phyloP scores from a whole-genome alignment of 768 basidiomycete genomes.

The Hypholoma sublateritium region DNA sequence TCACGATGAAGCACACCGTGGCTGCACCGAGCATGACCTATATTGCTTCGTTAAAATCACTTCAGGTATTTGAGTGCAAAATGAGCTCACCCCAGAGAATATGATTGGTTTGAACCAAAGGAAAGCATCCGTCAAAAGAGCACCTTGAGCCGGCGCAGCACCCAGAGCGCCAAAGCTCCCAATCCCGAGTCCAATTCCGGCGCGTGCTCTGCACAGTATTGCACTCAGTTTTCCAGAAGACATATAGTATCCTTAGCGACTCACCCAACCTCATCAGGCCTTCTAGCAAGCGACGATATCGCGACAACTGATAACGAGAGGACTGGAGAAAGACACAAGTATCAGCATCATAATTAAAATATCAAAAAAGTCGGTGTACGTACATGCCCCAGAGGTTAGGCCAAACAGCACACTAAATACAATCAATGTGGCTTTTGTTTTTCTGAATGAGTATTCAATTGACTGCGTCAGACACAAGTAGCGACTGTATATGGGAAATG shows the following conservation, averaged over 20 bases:
- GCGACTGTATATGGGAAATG: neutral
- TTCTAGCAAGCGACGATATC: conserved; percentile 29
- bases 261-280: conserved; percentile 36
- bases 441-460: neutral
- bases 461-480: too few relatives aligned
- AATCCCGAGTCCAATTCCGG: conserved; percentile 30
- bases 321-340: conserved; percentile 20
- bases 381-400: conserved; percentile 43
- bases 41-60: too few relatives aligned
- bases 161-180: conserved; percentile 29
- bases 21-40: neutral
- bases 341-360: neutral
- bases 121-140: conserved; percentile 24
- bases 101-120: conserved; percentile 29
- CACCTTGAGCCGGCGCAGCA: conserved; percentile 34
- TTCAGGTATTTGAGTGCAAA: neutral
- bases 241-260: conserved; percentile 1
- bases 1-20: neutral
- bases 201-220: conserved; percentile 25
- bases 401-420: conserved; percentile 43
- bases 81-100: conserved; percentile 30
- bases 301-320: conserved; percentile 32
- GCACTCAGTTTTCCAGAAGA: too few relatives aligned
- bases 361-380: conserved; percentile 2
- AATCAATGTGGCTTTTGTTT: conserved; percentile 28